phyloP scores from a whole-genome alignment of 441 rosid species.

The Rhodomyrtus psidioides region DNA sequence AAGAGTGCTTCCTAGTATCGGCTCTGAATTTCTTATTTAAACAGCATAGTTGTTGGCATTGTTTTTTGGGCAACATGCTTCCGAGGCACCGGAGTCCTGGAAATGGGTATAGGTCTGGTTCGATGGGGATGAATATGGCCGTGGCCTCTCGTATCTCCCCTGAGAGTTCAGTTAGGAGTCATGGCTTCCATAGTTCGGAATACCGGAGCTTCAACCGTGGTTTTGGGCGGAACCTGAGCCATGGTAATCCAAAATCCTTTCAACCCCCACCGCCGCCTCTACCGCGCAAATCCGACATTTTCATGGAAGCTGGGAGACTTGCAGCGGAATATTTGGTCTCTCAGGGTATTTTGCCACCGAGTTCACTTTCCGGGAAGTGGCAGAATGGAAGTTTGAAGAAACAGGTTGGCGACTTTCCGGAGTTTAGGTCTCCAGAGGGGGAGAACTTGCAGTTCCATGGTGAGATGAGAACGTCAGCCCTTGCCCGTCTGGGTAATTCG shows the following conservation, averaged over 20 bases:
- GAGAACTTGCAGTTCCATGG: conserved; percentile 32
- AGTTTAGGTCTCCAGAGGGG: conserved; percentile 57
- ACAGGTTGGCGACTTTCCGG: conserved; percentile 44
- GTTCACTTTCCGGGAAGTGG: conserved; percentile 63
- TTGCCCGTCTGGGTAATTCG: conserved; percentile 35
- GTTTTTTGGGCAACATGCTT: conserved; percentile 43
- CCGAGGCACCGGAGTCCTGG: conserved; percentile 82
- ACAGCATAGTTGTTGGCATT: not conserved
- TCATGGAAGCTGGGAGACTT: conserved; percentile 92
- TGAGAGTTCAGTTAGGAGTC: conserved; percentile 72
- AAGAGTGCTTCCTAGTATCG: not conserved
- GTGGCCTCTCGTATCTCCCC: conserved; percentile 52
- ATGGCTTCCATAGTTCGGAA: conserved; percentile 66
- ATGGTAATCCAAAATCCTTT: conserved; percentile 52
- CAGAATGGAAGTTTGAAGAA: conserved; percentile 60
- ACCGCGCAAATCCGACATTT: conserved; percentile 38
- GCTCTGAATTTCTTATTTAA: not conserved
- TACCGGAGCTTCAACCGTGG: conserved; percentile 67
- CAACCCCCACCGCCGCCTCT: conserved; percentile 48
- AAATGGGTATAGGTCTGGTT: conserved; percentile 71
- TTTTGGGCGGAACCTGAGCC: conserved; percentile 52
- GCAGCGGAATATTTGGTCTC: conserved; percentile 91
- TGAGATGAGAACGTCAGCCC: conserved; percentile 45
- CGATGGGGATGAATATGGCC: conserved; percentile 58
- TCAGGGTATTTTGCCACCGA: conserved; percentile 59